phyloP scores from a whole-genome alignment of 2,329 filamentous ascomycete species.

The Pseudogymnoascus sp. region DNA sequence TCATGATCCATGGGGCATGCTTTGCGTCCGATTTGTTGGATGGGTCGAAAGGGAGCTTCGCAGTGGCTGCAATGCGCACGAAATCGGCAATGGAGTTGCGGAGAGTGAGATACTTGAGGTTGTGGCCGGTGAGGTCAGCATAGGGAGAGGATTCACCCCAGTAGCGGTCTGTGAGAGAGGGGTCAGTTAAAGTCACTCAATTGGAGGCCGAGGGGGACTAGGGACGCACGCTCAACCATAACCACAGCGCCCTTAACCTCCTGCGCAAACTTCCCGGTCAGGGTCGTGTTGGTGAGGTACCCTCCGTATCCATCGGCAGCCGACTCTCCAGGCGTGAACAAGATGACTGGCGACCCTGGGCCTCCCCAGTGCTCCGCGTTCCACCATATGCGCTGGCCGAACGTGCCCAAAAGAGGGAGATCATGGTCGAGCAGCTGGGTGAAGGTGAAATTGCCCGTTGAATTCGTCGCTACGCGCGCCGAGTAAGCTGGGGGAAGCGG shows the following conservation, averaged over 20 bases:
- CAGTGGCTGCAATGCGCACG: slow-evolving; percentile 44
- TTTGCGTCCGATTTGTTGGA: slow-evolving; percentile 40
- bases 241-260: slow-evolving; percentile 46
- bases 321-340: slow-evolving; percentile 46
- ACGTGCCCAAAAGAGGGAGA: slow-evolving; percentile 46
- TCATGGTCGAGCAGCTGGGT: slow-evolving; percentile 52
- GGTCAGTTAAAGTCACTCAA: slow-evolving; percentile 3
- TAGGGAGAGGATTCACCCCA: slow-evolving; percentile 50
- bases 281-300: slow-evolving; percentile 42
- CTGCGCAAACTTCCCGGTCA: slow-evolving; percentile 44
- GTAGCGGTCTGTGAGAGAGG: slow-evolving; percentile 39
- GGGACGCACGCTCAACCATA: slow-evolving; percentile 42
- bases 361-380: slow-evolving; percentile 44
- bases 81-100: slow-evolving; percentile 46
- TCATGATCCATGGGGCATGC: slow-evolving; percentile 47
- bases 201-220: not conserved
- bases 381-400: slow-evolving; percentile 47
- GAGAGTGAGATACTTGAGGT: slow-evolving; percentile 45
- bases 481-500: not conserved
- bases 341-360: slow-evolving; percentile 44
- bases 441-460: slow-evolving; percentile 28
- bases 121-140: slow-evolving; percentile 40
- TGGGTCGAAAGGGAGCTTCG: slow-evolving; percentile 44
- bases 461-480: not conserved
- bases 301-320: slow-evolving; percentile 38